Conservation (phyloP, 768 basidiomycete genomes). For the Naematelia encephala region DNA sequence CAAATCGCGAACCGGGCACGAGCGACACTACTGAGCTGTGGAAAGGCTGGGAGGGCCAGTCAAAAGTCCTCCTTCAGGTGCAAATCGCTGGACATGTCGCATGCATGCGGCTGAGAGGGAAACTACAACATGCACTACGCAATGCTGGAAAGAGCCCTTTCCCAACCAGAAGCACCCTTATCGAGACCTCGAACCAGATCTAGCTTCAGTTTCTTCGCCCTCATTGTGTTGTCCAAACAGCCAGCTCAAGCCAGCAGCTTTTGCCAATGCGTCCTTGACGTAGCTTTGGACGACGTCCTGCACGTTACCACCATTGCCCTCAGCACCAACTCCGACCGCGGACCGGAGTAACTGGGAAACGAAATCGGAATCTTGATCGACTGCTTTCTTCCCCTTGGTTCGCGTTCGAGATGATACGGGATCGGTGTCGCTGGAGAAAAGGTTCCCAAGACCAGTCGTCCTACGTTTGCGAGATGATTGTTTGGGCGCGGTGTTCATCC, state of each 20-base stretch:
- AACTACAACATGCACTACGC: neutral
- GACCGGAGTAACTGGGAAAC: constrained; percentile 22
- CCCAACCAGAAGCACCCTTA: too few species aligned
- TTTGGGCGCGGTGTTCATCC: constrained; percentile 1
- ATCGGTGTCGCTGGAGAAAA: constrained; percentile 6
- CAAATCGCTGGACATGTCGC: too few species aligned
- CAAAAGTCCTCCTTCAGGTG: too few species aligned
- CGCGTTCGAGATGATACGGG: constrained; percentile 21
- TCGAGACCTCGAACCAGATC: neutral
- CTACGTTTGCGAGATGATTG: neutral
- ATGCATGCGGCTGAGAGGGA: too few species aligned
- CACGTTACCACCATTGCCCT: neutral
- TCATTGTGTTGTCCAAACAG: constrained; percentile 1
- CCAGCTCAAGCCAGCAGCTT: constrained; percentile 17
- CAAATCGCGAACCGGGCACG: too few species aligned
- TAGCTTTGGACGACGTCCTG: constrained; percentile 12
- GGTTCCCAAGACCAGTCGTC: neutral
- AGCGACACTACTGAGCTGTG: too few species aligned
- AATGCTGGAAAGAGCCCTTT: too few species aligned
- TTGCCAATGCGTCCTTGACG: constrained; percentile 9
- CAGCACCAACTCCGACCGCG: constrained; percentile 2
- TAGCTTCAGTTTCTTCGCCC: neutral
- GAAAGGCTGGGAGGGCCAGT: too few species aligned
- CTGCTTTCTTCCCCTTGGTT: constrained; percentile 7
- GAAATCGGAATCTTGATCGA: constrained; percentile 19